Base-by-base conservation (phyloP, 306 rosid genomes). In the Prunus salicina region DNA sequence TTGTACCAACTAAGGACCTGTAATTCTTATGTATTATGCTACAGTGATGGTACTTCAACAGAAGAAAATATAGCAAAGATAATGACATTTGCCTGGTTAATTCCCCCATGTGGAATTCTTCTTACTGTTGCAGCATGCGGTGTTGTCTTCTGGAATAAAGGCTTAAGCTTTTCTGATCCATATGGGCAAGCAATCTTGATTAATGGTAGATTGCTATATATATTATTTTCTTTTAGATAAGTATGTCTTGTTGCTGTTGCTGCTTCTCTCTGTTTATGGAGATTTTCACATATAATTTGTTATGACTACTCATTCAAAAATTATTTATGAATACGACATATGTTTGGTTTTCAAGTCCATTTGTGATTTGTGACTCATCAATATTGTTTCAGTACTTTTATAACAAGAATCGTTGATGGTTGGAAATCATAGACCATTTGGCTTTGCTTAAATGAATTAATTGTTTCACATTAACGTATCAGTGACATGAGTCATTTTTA, bases 111-210 rank as follows among this genome's bases (percentile, higher is more conserved):
- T 76, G 97, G 97, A 70, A 72, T 88, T 55, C 69, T 89, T 72
- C 79, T 95, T 74, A 90, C 98, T 60, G 51, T 79, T 74, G 88
- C 80, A 46, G 93, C 90, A 11, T 90, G 91, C 53, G 74, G 84
- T 68, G 81, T 87, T 71, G 92, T 92, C 68, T 82, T 90, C 77
- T 92, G 97, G 98, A 90, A 86, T 91, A 92, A 92, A 83, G 85
- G 76, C 50, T 64, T 95, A 74, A 62, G 75, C 81, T 78, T 79
- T 88, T 89, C 83, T 73, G 77, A 86, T 88, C 91, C 96, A 53
- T 84, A 88, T 66, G 97, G 93, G 60, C 92, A 85, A 82, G 98
- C 97, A 82, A 84, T 95, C 76, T 85, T 95, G 93, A 90, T 95
- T 76, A 95, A 92, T 83, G 97, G 98, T 92, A 85, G 79, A 62